A percentile compares a stretch with the other conserved stretches of the same genome.
Conservation (phyloP, 208 protist genomes). For the Leishmania tropica region DNA sequence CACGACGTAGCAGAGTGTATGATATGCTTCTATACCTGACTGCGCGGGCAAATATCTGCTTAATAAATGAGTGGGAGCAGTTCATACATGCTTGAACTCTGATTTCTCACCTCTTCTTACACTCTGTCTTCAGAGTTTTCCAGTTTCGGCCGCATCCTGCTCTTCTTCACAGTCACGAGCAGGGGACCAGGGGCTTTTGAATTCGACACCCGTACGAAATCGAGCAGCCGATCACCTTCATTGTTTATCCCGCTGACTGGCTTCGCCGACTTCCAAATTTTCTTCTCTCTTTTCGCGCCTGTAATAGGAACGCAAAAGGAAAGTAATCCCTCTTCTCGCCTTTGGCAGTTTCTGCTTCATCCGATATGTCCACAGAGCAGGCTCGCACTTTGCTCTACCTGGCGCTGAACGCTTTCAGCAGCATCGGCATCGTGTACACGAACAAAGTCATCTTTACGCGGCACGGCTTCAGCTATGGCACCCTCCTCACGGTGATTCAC, state of each 20-base stretch:
- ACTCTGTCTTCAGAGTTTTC: background rate
- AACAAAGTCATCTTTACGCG: constrained; percentile 76
- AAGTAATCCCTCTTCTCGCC: background rate
- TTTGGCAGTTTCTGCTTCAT: background rate
- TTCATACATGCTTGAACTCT: background rate
- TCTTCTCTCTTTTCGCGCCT: background rate
- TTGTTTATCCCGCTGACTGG: background rate
- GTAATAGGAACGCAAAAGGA: background rate
- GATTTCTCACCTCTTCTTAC: background rate
- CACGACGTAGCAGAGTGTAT: background rate
- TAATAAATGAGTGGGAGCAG: background rate
- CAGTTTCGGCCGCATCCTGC: background rate
- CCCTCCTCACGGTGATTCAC: constrained; percentile 70
- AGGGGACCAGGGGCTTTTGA: background rate
- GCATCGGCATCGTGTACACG: constrained; percentile 59
- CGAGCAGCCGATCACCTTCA: background rate
- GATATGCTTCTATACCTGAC: background rate
- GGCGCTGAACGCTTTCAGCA: constrained; percentile 65
- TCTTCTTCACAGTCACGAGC: background rate
- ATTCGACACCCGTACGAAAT: background rate
- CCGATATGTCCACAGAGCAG: constrained; percentile 10
- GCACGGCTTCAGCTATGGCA: constrained; percentile 58
- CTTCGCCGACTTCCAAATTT: background rate
- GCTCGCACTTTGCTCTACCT: constrained; percentile 36
- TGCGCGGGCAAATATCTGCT: background rate